These are phyloP conservation scores for Lentinus brumalis DNA, from an alignment of 768 basidiomycete species.

Conservation along the genomic window DNA sequence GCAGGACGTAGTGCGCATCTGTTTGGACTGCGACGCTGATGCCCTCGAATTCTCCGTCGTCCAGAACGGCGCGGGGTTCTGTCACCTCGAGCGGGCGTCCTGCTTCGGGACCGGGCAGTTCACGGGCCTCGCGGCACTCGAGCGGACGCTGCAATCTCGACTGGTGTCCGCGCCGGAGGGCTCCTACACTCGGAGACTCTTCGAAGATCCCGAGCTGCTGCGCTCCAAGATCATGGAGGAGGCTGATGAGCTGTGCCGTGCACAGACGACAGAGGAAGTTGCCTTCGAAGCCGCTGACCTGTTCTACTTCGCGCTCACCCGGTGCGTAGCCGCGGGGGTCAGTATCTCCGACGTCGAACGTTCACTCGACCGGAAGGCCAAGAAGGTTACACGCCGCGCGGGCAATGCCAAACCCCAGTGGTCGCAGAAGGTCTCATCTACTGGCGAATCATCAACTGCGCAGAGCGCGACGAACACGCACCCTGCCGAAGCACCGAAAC, in stretches of 20 bases:
- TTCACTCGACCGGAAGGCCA: slow-evolving; percentile 83
- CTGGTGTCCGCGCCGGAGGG: slow-evolving; percentile 80
- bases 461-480: slow-evolving; percentile 23
- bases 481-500: slow-evolving; percentile 16
- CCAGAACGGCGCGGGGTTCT: slow-evolving; percentile 91
- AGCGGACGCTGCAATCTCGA: slow-evolving; percentile 74
- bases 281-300: slow-evolving; percentile 97
- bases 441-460: slow-evolving; percentile 9
- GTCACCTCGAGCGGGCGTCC: slow-evolving; percentile 83
- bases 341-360: slow-evolving; percentile 79
- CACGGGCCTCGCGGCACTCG: slow-evolving; percentile 79
- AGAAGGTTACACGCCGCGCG: slow-evolving; percentile 80
- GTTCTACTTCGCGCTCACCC: slow-evolving; percentile 86
- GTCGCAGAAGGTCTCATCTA: slow-evolving; percentile 32
- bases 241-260: slow-evolving; percentile 93
- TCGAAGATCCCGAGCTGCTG: slow-evolving; percentile 79
- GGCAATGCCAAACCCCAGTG: slow-evolving; percentile 94
- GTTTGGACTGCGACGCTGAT: slow-evolving; percentile 90
- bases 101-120: slow-evolving; percentile 76
- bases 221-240: slow-evolving; percentile 97
- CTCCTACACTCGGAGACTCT: slow-evolving; percentile 88
- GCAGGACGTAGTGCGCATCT: slow-evolving; percentile 82
- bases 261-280: slow-evolving; percentile 75
- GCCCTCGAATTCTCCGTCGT: slow-evolving; percentile 88
- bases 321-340: slow-evolving; percentile 84